Evolutionary conservation across 352 stramenopile species (phyloP), one percentile per base, ranked within the genome.

Genomic region (Phytopythium litorale): DNA sequence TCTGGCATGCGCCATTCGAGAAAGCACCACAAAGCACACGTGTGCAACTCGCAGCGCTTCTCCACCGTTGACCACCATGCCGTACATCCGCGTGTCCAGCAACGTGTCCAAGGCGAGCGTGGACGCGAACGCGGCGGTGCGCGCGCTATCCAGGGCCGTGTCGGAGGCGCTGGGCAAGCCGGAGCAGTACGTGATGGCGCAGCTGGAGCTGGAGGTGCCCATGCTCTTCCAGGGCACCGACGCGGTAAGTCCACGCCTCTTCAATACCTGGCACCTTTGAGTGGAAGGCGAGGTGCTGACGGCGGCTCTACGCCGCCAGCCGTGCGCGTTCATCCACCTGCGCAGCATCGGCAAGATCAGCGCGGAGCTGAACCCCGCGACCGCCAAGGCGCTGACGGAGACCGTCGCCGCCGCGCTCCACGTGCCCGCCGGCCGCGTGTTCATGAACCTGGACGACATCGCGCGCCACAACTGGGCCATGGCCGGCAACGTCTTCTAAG

Each of bases 361-460:
- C 33, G 25, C 60, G 4, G 65, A 78, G 52, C 61, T 61, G 51
- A 80, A 78, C 62, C 52, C 69, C 11, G 69, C 67, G 50, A 77
- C 71, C 5, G 60, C 64, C 7, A 66, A 60, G 23, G 58, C 62
- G 23, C 38, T 85, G 19, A 75, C 71, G 2, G 56, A 60, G 13
- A 65, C 58, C 0, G 65, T 67, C 30, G 55, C 59, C 4, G 32
- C 67, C 33, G 33, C 30, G 25, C 58, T 84, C 19, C 63, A 68
- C 32, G 51, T 84, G 15, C 55, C 65, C 0, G 57, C 55, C 5
- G 61, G 67, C 18, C 74, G 77, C 46, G 61, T 82, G 5, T 86
- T 75, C 57, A 48, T 82, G 51, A 75, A 73, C 60, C 45, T 86
- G 37, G 66, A 78, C 49, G 66, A 75, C 55, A 61, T 83, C 35